Evolutionary conservation across 768 basidiomycete species (phyloP).

Genomic region (Pholiota conissans): DNA sequence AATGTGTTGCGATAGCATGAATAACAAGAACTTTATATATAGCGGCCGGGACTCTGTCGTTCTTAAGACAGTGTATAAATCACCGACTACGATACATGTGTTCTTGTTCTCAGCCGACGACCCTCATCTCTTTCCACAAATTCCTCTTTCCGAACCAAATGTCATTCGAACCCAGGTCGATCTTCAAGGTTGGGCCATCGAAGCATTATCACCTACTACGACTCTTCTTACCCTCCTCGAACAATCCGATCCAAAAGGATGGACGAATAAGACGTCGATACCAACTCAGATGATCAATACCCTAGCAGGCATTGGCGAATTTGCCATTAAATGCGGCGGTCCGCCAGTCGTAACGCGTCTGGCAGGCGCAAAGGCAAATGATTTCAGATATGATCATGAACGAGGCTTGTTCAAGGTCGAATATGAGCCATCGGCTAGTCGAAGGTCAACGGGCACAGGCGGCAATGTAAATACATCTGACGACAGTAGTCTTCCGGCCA

Average conservation of each 20-base stretch:
- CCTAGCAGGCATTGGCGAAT: slow-evolving; percentile 92
- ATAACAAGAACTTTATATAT: slow-evolving; percentile 16
- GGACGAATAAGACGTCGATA: slow-evolving; percentile 93
- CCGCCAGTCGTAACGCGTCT: slow-evolving; percentile 90
- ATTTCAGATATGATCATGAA: slow-evolving; percentile 86
- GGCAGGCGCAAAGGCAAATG: slow-evolving; percentile 71
- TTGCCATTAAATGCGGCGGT: slow-evolving; percentile 92
- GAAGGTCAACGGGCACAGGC: slow-evolving; percentile 32
- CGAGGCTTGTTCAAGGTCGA: slow-evolving; percentile 78
- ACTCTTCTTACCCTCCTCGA: slow-evolving; percentile 92
- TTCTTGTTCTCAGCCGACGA: slow-evolving; percentile 96
- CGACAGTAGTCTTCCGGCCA: slow-evolving; percentile 42
- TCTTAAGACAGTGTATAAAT: slow-evolving; percentile 96
- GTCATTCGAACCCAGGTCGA: slow-evolving; percentile 95
- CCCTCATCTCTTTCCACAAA: slow-evolving; percentile 77
- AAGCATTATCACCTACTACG: slow-evolving; percentile 91
- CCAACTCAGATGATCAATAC: slow-evolving; percentile 92
- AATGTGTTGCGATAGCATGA: slow-evolving; percentile 7
- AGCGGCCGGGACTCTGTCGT: slow-evolving; percentile 91
- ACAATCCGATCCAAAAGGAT: slow-evolving; percentile 96
- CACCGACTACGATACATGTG: slow-evolving; percentile 90
- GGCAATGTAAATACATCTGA: slow-evolving; percentile 25
- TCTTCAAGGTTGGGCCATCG: slow-evolving; percentile 98
- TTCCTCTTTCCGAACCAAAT: slow-evolving; percentile 66
- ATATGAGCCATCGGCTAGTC: slow-evolving; percentile 67